phyloP scores from a whole-genome alignment of 108 stramenopile genomes.

The Skeletonema grethae region DNA sequence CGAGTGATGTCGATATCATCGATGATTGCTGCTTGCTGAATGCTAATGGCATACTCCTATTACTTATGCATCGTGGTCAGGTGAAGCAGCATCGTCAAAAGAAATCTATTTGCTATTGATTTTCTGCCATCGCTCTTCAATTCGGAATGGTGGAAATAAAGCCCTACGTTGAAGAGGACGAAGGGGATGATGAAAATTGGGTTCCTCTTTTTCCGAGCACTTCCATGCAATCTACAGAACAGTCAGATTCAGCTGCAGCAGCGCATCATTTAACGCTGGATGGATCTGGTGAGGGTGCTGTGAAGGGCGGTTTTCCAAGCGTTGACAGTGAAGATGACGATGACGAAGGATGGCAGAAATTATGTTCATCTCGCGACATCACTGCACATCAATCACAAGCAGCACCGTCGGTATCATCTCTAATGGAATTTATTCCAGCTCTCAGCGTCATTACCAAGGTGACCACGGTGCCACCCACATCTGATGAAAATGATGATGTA shows the following conservation, averaged over 20 bases:
- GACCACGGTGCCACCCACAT: not conserved
- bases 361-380: not conserved
- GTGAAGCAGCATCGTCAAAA: not conserved
- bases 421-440: conserved; percentile 19
- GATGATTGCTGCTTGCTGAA: too few species aligned
- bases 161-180: conserved; percentile 37
- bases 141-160: conserved; percentile 43
- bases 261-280: not conserved
- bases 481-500: conserved; percentile 15
- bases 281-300: not conserved
- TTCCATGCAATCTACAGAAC: not conserved
- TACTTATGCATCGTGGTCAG: not conserved
- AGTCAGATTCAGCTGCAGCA: not conserved
- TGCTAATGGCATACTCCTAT: too few species aligned
- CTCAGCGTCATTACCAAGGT: conserved; percentile 15
- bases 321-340: conserved; percentile 11
- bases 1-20: too few species aligned
- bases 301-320: not conserved
- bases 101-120: not conserved
- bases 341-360: conserved; percentile 24
- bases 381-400: not conserved
- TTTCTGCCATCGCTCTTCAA: not conserved
- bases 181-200: conserved; percentile 26
- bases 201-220: conserved; percentile 23
- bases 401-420: not conserved